These are phyloP conservation scores for Dactylellina sp. DNA, from an alignment of 2,329 filamentous ascomycete species.

Conservation along the genomic window DNA sequence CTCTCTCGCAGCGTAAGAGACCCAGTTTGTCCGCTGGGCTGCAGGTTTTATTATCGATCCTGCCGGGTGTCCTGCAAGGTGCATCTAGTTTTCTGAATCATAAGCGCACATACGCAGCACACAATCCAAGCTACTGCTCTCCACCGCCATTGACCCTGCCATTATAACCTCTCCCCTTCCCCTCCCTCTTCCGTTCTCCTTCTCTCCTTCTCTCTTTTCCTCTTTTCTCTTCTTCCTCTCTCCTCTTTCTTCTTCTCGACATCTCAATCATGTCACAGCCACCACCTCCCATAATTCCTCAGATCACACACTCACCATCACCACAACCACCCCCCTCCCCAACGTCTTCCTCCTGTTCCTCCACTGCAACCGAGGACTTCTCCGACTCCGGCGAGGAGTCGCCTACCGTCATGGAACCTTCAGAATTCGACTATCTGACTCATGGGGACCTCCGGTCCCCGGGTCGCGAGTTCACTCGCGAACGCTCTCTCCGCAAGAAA, in stretches of 20 bases:
- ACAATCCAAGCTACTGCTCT: conserved; percentile 1
- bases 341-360: conserved; percentile 34
- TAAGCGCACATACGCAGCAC: conserved; percentile 48
- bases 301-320: conserved; percentile 41
- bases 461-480: conserved; percentile 46
- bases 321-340: conserved; percentile 30
- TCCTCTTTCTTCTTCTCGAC: neutral
- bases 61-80: conserved; percentile 40
- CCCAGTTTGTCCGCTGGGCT: conserved; percentile 28
- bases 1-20: neutral
- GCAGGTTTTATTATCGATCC: conserved; percentile 24
- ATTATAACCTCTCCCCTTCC: conserved; percentile 42
- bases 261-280: conserved; percentile 51
- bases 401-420: conserved; percentile 49
- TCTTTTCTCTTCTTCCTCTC: neutral
- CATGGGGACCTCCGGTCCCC: conserved; percentile 54
- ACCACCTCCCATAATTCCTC: conserved; percentile 48
- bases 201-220: conserved; percentile 13
- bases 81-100: conserved; percentile 46
- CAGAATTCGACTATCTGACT: conserved; percentile 47
- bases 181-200: conserved; percentile 12
- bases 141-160: conserved; percentile 10
- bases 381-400: conserved; percentile 54
- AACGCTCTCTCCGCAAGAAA: conserved; percentile 55
- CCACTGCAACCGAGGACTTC: conserved; percentile 52